Base-by-base conservation (phyloP, 192 early-diverging fungal species). In the Paraglomus occultum region DNA sequence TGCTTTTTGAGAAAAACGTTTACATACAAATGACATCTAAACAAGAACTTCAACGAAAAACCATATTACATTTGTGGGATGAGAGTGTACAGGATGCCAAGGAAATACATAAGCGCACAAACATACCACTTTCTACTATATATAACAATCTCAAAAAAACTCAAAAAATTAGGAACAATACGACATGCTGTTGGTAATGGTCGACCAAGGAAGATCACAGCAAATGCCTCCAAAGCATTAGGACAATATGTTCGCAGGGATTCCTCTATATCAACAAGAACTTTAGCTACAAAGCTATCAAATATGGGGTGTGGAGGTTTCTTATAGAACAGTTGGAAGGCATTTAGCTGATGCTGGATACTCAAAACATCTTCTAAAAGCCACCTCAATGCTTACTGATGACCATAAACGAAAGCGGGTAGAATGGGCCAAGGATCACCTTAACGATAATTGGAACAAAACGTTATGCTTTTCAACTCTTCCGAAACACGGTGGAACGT, bases 81-180 rank as follows among this genome's bases (percentile, higher is more conserved):
- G 61, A 63, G 18, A 43, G 18, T 18, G 22, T 63, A 4, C 22
- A 7, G n/a, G 22, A 46, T 46, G 22, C 8, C 44, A 46, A 46
- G 20, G 44, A 63, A 47, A 18, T 63, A 20, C 18, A 63, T 46
- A 46, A 8, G 1, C 1, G 45, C 8, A 63, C 61, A 8, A 63
- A 63, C 12, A 46, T 46, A 20, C 18, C 44, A 6, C 61, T 63
- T 7, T 47, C 44, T 63, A 63, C 61, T 18, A 45, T 63, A 20
- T 63, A 45, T 63, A 17, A 63, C 12, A 63, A 62, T 23, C 43
- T 62, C 7, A 62, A 62, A 62, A 62, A 62, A 62, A 52, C 45
- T 63, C 42, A 63, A 63, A 48, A 63, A 63, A 44, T 20, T 20
- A 20, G 12, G 61, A 46, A 46, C 61, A 14, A 1, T 63, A 63